Evolutionary conservation across 2,329 filamentous ascomycete species (phyloP).

Genomic region (Colletotrichum camelliae): DNA sequence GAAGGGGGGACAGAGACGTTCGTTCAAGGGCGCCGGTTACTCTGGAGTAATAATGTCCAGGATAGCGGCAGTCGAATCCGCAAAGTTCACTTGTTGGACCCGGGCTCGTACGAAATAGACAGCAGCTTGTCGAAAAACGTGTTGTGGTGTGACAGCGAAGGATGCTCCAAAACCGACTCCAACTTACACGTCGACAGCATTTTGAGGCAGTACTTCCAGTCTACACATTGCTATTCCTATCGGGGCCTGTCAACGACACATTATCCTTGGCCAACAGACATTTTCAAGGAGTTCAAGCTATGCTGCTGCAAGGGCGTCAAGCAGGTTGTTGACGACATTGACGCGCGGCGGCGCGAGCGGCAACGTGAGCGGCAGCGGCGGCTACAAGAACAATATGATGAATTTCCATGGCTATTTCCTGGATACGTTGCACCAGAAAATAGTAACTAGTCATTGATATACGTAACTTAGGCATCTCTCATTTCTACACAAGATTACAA

Average conservation of each 20-base stretch:
- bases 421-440: not conserved
- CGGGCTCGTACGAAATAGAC: not conserved
- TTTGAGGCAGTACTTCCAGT: too few species aligned
- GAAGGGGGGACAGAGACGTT: fast-evolving
- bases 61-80: not conserved
- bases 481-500: not conserved
- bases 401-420: not conserved
- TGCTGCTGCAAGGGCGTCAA: not conserved
- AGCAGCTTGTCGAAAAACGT: not conserved
- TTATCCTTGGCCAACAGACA: fast-evolving
- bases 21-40: not conserved
- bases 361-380: fast-evolving
- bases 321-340: not conserved
- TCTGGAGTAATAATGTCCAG: too few species aligned
- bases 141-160: not conserved
- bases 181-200: not conserved
- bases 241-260: not conserved
- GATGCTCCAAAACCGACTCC: not conserved
- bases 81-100: not conserved
- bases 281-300: not conserved
- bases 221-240: too few species aligned
- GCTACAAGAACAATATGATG: not conserved
- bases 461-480: not conserved
- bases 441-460: not conserved
- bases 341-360: fast-evolving